Evolutionary conservation across 192 early-diverging fungal species (phyloP), one percentile per base, ranked within the genome.

Genomic region (Jimgerdemannia flammicorona): DNA sequence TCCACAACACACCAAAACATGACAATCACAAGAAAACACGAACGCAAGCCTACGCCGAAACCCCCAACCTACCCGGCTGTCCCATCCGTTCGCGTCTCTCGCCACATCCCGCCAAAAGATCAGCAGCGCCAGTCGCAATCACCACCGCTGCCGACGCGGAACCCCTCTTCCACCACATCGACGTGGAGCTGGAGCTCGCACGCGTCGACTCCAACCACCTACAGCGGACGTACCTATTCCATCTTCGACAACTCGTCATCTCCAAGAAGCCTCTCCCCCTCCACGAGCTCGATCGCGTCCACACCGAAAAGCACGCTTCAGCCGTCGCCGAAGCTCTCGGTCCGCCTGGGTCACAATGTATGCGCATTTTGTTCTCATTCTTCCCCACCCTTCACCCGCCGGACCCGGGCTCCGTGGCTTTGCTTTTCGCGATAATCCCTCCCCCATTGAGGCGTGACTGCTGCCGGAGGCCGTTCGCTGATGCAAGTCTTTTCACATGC

Each of bases 311-410:
- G 6, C 19, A 20, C 67, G 6, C 67, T 1, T 68, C 40, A 9
- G 19, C 67, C 67, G 9, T 68, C 67, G 19, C 67, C 67, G 19
- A 68, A 41, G 18, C 40, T 68, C 9, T 4, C 67, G 7, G 67
- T 68, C 9, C 67, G 67, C 7, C 9, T 68, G 18, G 67, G 67
- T 19, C 67, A 68, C 19, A 68, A 68, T 41, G 67, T 68, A 68
- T 9, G 67, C 29, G 29, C 29, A 29, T 29, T 29, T 29, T 29
- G 29, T 29, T 29, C 29, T 29, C 29, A 29, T 29, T 1, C 29
- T 29, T 29, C 29, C 29, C 29, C 29, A 0, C 19, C 64, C 14
- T 65, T 19, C 14, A 65, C 19, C 19, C 14, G 64, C 14, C 14
- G 64, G 64, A 65, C 19, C 29, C 29, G 29, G 29, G 29, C 29